A percentile compares a stretch with the other conserved stretches of the same genome.
These are phyloP conservation scores for Diaporthe australafricana DNA, from an alignment of 2,329 filamentous ascomycete genomes.

Conservation along the genomic window DNA sequence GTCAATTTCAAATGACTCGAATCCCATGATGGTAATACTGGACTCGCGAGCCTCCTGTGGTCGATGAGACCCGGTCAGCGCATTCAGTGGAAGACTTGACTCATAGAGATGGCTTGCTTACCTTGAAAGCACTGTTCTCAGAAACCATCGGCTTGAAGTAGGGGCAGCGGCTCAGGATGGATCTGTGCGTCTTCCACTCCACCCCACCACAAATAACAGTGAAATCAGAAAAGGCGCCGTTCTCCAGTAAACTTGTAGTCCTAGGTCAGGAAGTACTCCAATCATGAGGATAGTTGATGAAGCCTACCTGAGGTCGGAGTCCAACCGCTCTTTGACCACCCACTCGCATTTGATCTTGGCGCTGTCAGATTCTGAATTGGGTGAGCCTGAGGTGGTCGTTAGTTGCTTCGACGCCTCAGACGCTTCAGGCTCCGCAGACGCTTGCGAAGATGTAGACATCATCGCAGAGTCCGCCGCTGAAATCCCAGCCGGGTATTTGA, in stretches of 20 bases:
- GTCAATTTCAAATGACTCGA: neutral
- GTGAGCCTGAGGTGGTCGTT: too few relatives aligned
- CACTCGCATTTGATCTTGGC: neutral
- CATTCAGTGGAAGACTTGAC: neutral
- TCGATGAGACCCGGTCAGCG: neutral
- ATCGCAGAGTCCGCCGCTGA: too few relatives aligned
- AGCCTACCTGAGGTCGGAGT: neutral
- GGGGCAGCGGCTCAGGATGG: neutral
- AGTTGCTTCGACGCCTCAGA: neutral
- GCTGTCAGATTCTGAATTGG: neutral
- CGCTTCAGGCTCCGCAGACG: neutral
- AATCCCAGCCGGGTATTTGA: too few relatives aligned
- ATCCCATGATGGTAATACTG: neutral
- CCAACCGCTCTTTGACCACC: neutral
- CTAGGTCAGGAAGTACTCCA: neutral
- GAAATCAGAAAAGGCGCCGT: neutral
- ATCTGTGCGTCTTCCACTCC: slow-evolving; percentile 1
- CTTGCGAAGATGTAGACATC: neutral
- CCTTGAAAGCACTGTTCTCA: neutral
- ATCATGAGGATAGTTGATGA: too few relatives aligned
- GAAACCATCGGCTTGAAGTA: neutral
- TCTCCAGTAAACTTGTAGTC: neutral
- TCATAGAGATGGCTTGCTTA: neutral
- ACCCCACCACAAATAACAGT: neutral
- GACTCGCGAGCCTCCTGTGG: neutral